Evolutionary conservation across 2,329 filamentous ascomycete species (phyloP), one percentile per base, ranked within the genome.

Genomic region (Ceratocystis smalleyi): DNA sequence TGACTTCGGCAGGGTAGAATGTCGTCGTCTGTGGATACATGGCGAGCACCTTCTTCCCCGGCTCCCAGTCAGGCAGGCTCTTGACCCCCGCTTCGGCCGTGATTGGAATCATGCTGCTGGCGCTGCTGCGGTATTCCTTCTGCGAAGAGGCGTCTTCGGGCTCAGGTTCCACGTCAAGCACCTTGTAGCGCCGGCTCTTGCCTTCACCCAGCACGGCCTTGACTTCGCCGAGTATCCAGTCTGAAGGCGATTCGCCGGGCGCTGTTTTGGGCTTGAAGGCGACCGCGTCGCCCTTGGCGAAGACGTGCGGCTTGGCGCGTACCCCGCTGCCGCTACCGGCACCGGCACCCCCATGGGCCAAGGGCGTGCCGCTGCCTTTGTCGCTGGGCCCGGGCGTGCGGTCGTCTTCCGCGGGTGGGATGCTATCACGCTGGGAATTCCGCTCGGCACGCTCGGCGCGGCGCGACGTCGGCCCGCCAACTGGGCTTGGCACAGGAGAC

Each of bases 1-100:
- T 87, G 7, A 92, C 88, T 69, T 91, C 87, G 1, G 89, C 89
- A 71, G 88, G 85, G 73, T 94, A 94, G 70, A 94, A 92, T 0
- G 88, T 91, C 0, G 89, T 91, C 0, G 89, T 92, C 69, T 90
- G 85, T 0, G 89, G 89, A 70, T 94, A 94, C 65, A 90, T 77
- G 0, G 89, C 89, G 65, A 92, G 77, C 7, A 92, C 88, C 57
- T 84, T 82, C 71, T 86, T 88, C 55, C 87, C 86, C 47, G 81
- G 75, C 43, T 87, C 82, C 65, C 87, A 81, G 49, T 87, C 78
- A 3, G 79, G 75, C 17, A 86, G 76, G 1, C 74, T 83, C 67
- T 74, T 76, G 68, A 72, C 77, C 71, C 68, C 77, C 70, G 68
- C 74, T 68, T 76, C 75, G 0, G 81, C 78, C 1, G 88, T 86